A percentile compares a stretch with the other conserved stretches of the same genome.
These are phyloP conservation scores for Coprinopsis cinerea DNA, from an alignment of 768 basidiomycete genomes.

Conservation along the genomic window DNA sequence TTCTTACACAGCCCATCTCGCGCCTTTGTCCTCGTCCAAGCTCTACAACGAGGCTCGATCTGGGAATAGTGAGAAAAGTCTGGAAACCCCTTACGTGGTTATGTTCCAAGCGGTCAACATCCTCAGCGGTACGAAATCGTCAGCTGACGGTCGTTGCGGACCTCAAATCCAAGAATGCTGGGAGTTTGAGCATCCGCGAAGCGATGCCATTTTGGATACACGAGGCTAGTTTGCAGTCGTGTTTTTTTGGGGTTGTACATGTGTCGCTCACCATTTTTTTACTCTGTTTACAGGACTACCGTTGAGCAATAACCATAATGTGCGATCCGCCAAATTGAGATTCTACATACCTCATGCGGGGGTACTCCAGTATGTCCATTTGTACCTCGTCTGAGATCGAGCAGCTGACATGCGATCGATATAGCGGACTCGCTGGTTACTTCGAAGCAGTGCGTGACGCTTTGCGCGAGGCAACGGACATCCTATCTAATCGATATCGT, in stretches of 20 bases:
- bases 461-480: neutral
- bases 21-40: constrained; percentile 92
- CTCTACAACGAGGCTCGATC: constrained; percentile 78
- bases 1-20: constrained; percentile 92
- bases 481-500: constrained; percentile 3
- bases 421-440: constrained; percentile 86
- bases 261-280: neutral
- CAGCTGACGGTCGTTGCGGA: constrained; percentile 61
- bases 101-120: constrained; percentile 96
- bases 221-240: constrained; percentile 44
- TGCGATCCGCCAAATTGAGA: constrained; percentile 74
- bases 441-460: constrained; percentile 68
- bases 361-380: constrained; percentile 59
- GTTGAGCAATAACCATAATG: constrained; percentile 94
- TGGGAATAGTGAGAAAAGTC: constrained; percentile 57
- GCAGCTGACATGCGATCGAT: neutral
- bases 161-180: constrained; percentile 90
- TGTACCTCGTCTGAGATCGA: too few relatives aligned
- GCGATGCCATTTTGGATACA: constrained; percentile 68
- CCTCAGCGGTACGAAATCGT: constrained; percentile 72
- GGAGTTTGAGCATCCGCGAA: constrained; percentile 93
- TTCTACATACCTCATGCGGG: constrained; percentile 96
- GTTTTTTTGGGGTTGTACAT: neutral
- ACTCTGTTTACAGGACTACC: constrained; percentile 81
- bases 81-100: constrained; percentile 97